Base-by-base conservation (phyloP, 306 rosid genomes). In the Luffa aegyptiaca region DNA sequence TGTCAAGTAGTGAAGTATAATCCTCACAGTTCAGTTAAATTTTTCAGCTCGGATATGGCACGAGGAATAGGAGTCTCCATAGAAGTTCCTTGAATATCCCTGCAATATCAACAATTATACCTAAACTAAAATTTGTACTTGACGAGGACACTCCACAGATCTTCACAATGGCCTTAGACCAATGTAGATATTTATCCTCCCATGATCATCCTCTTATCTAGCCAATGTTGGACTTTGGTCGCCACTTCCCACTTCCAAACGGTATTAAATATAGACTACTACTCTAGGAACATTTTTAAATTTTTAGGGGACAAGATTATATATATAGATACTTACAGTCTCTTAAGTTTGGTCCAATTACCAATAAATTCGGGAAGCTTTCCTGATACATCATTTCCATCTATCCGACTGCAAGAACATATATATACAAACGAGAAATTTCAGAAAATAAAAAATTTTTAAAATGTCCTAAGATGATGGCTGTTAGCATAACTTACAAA, bases 331-430 rank as follows among this genome's bases (percentile, higher is more conserved):
- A 88, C 97, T 89, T 83, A 92, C 93, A 92, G 73, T 76, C 77
- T 82, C 0, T 11, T 18, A 77, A 90, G 86, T 2, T 88, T 76
- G 55, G 84, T 89, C 97, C 92, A 93, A 76, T 88, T 90, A 73
- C 93, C 96, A 63, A 92, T 85, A 76, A 90, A 86, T 73, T 65
- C 70, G 2, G 97, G 93, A 68, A 92, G 86, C 48, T 58, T 82
- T 44, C 93, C 96, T 0, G 91, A 84, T 76, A 93, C 66, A 41
- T 61, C 77, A 84, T 55, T 90, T 61, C 96, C 97, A 84, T 89
- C 93, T 78, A 90, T 86, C 83, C 88, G 80, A 85, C 97, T 90
- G 88, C 84, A 13, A 75, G 26, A 58, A 12, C 14, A 53, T 14
- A 79, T 75, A 62, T 61, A 72, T 26, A 26, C 31, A 72, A 81